phyloP scores from a whole-genome alignment of 257 asterid species.

The Phtheirospermum japonicum region DNA sequence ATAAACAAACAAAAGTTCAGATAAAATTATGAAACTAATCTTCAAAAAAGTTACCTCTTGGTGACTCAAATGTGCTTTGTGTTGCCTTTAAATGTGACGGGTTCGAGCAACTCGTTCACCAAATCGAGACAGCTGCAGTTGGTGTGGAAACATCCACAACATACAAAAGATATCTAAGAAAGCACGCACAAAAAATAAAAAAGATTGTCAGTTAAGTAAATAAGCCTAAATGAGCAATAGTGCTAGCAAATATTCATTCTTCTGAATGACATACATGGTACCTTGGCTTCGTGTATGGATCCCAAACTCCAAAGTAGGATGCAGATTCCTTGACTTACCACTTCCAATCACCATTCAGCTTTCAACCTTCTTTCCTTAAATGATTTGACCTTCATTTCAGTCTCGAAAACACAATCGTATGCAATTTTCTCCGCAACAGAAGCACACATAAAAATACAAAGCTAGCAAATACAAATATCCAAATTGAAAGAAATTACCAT shows the following conservation, averaged over 20 bases:
- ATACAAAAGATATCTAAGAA: slow-evolving; percentile 75
- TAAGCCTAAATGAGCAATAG: no score
- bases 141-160: slow-evolving; percentile 98
- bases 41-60: slow-evolving; percentile 71
- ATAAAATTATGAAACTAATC: no score
- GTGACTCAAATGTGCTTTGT: slow-evolving; percentile 66
- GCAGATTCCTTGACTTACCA: slow-evolving; percentile 88
- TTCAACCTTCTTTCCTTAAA: slow-evolving; percentile 75
- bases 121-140: slow-evolving; percentile 76
- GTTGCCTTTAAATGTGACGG: slow-evolving; percentile 66
- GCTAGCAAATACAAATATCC: no score
- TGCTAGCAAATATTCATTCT: slow-evolving; percentile 3
- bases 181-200: no score
- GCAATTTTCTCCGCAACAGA: slow-evolving; percentile 91
- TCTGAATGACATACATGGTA: slow-evolving; percentile 23
- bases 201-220: neutral
- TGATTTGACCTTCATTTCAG: slow-evolving; percentile 79
- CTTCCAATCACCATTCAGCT: slow-evolving; percentile 77
- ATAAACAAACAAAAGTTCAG: no score
- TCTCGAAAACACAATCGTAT: slow-evolving; percentile 81
- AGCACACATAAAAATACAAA: slow-evolving; percentile 41
- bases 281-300: slow-evolving; percentile 87
- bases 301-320: slow-evolving; percentile 83
- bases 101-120: slow-evolving; percentile 76
- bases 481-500: no score